Evolutionary conservation across 495 filamentous ascomycete genomes (phyloP).

Genomic region (Sphaerosporella brunnea): DNA sequence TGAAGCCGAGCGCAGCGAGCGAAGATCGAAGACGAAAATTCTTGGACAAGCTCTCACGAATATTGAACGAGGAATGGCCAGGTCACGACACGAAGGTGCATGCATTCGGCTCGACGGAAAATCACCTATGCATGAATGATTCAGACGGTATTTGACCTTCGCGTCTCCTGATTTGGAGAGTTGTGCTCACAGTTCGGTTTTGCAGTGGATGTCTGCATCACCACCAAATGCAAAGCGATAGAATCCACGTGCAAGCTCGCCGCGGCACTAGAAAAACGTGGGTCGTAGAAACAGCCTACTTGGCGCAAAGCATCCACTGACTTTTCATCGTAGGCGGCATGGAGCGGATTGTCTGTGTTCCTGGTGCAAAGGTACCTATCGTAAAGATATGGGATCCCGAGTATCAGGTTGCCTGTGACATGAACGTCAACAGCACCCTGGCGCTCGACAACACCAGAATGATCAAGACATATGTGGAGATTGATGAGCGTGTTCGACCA

Average conservation of each 20-base stretch:
- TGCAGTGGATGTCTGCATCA: slow-evolving; percentile 91
- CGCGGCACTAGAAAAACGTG: slow-evolving; percentile 66
- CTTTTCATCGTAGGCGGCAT: slow-evolving; percentile 54
- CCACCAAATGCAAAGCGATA: slow-evolving; percentile 65
- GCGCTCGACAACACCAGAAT: slow-evolving; percentile 93
- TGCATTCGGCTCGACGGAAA: slow-evolving; percentile 93
- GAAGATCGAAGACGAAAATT: slow-evolving; percentile 55
- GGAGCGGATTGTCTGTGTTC: slow-evolving; percentile 84
- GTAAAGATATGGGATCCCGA: slow-evolving; percentile 99
- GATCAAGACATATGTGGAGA: slow-evolving; percentile 92
- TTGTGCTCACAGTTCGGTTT: slow-evolving; percentile 3
- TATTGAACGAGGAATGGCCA: slow-evolving; percentile 83
- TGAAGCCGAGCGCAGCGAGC: slow-evolving; percentile 68
- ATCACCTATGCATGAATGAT: slow-evolving; percentile 84
- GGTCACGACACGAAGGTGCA: slow-evolving; percentile 76
- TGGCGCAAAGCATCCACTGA: slow-evolving; percentile 1
- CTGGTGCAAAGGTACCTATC: slow-evolving; percentile 88
- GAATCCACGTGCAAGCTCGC: slow-evolving; percentile 79
- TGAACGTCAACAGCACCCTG: slow-evolving; percentile 95
- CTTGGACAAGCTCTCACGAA: slow-evolving; percentile 64
- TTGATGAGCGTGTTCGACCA: slow-evolving; percentile 76
- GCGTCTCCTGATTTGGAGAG: not conserved
- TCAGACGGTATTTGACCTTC: slow-evolving; percentile 59
- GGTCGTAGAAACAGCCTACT: slow-evolving; percentile 22
- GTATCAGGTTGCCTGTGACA: slow-evolving; percentile 75